Percentiles rank a stretch among this genome's conserved stretches.
Evolutionary conservation across 306 rosid genomes (phyloP).

Genomic region (Vigna hirtella): DNA sequence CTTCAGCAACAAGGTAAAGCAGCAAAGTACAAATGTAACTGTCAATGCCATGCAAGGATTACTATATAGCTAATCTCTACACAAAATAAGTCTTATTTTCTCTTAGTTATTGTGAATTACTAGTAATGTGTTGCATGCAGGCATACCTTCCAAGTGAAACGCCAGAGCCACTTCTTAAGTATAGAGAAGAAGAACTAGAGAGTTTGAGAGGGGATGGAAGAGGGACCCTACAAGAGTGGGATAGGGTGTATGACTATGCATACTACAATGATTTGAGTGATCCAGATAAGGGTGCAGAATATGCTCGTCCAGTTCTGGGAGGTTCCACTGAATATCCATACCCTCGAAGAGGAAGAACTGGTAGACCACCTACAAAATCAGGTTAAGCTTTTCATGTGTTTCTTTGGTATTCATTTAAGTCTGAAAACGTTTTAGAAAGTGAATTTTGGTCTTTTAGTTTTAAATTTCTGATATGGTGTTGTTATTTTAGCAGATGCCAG

Average conservation of each 20-base stretch:
- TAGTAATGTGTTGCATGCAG: constrained; percentile 49
- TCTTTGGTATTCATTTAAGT: neutral
- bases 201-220: constrained; percentile 74
- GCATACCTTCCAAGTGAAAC: constrained; percentile 74
- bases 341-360: constrained; percentile 87
- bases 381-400: constrained; percentile 49
- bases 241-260: constrained; percentile 84
- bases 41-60: neutral
- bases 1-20: constrained; percentile 75
- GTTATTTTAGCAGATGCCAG: constrained; percentile 56
- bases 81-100: too few relatives aligned
- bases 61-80: too few relatives aligned
- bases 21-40: neutral
- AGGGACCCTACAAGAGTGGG: constrained; percentile 69
- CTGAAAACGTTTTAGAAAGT: neutral
- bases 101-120: neutral
- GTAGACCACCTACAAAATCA: constrained; percentile 58
- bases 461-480: neutral
- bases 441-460: neutral
- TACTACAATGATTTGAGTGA: constrained; percentile 71
- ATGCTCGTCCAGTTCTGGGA: constrained; percentile 79
- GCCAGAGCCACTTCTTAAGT: constrained; percentile 62
- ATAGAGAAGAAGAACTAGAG: constrained; percentile 72
- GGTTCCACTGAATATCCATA: constrained; percentile 80
- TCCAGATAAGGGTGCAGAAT: constrained; percentile 58